Evolutionary conservation across 345 rosid species (phyloP).

Genomic region (Combretum micranthum): DNA sequence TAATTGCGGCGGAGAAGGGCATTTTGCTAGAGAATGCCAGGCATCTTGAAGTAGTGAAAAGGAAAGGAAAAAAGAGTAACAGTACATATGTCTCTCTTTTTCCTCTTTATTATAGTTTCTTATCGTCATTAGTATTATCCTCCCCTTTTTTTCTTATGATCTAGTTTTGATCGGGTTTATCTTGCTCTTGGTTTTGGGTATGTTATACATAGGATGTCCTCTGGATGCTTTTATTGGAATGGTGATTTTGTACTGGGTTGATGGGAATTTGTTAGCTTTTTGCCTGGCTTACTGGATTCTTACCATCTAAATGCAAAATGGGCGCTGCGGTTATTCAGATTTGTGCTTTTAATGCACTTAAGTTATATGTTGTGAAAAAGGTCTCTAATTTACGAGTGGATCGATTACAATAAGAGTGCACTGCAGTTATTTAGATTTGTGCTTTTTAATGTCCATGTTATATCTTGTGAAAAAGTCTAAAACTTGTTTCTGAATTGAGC

Average conservation of each 20-base stretch:
- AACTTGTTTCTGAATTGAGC: too few relatives aligned
- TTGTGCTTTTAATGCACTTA: neutral
- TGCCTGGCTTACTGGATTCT: neutral
- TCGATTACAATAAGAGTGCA: too few relatives aligned
- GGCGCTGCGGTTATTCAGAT: neutral
- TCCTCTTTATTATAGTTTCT: slow-evolving; percentile 2
- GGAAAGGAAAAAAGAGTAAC: neutral
- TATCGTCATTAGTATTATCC: neutral
- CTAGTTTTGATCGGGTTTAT: neutral
- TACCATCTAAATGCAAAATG: neutral
- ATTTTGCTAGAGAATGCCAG: slow-evolving; percentile 38
- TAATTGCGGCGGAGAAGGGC: slow-evolving; percentile 30
- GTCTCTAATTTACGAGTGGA: neutral
- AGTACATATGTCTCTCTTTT: slow-evolving; percentile 19
- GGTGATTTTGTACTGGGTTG: neutral
- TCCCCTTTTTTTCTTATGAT: neutral
- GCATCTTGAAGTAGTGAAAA: slow-evolving; percentile 8
- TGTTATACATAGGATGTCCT: slow-evolving; percentile 5
- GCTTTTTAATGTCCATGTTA: too few relatives aligned
- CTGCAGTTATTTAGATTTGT: too few relatives aligned
- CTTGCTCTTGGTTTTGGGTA: neutral
- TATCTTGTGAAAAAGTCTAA: too few relatives aligned
- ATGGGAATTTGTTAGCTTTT: neutral
- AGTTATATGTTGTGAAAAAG: neutral
- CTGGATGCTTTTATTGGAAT: neutral